Base-by-base conservation (phyloP, 495 filamentous ascomycete species). In the Daldinia grandis region DNA sequence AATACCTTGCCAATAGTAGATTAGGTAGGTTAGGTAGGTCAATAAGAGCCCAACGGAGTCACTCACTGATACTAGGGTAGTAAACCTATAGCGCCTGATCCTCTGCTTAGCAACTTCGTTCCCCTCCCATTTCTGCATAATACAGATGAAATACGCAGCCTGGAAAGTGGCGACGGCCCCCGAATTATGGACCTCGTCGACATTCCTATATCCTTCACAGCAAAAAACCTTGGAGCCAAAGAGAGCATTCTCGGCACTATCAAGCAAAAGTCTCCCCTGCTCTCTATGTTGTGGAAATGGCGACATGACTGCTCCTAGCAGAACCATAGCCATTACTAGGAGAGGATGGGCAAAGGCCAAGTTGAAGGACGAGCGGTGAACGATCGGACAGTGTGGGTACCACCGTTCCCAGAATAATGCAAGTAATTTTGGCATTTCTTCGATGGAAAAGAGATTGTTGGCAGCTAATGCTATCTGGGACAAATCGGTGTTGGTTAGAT, bases 81-180 rank as follows among this genome's bases (percentile, higher is more conserved):
- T 50, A 27, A 50, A 50, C 47, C 17, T 50, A 27, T 50, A 27
- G 9, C 47, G 47, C 47, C 47, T 50, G 15, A 50, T 50, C 24
- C 47, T 50, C 14, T 50, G 17, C 8, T 27, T 21, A 21, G 47
- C 47, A 50, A 12, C 10, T 50, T 50, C 47, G 24, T 50, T 27
- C 4, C 47, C 47, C 14, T 50, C 47, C 47, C 47, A 50, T 27
- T 50, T 50, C 47, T 50, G 47, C 47, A 50, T 50, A 15, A 50
- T 50, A 21, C 47, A 50, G 24, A 50, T 50, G 21, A 50, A 50
- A 27, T 24, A 50, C 7, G 47, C 47, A 6, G 47, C 47, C 15
- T 50, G 47, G 2, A 50, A 17, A 17, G 47, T 27, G 47, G 47
- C 47, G 17, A 50, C 47, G 5, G 47, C 47, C 7, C 47, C 47